phyloP scores from a whole-genome alignment of 192 early-diverging fungal species.

The Glomus cerebriforme region DNA sequence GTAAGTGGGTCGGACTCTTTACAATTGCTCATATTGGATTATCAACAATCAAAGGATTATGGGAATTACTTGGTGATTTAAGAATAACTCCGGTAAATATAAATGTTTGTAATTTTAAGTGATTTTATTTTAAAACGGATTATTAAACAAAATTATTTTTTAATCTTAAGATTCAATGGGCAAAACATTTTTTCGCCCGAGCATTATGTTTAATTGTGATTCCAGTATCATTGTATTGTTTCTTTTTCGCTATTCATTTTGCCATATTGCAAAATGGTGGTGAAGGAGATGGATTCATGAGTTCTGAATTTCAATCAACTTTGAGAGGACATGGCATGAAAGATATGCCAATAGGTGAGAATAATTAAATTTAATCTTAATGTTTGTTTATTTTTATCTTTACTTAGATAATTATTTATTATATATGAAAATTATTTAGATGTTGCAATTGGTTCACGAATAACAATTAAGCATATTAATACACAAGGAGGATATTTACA shows the following conservation, averaged over 20 bases:
- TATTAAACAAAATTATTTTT: slow-evolving; percentile 1
- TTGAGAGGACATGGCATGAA: slow-evolving; percentile 66
- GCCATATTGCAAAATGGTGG: slow-evolving; percentile 71
- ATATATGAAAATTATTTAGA: slow-evolving; percentile 50
- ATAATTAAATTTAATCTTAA: slow-evolving; percentile 42
- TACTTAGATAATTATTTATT: background rate
- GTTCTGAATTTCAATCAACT: slow-evolving; percentile 82
- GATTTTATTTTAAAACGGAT: background rate
- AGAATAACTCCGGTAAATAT: slow-evolving; percentile 51
- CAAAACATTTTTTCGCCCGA: slow-evolving; percentile 82
- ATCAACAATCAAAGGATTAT: slow-evolving; percentile 82
- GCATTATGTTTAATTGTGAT: slow-evolving; percentile 80
- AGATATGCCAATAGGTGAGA: slow-evolving; percentile 54
- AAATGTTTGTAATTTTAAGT: background rate
- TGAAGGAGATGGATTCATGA: slow-evolving; percentile 93
- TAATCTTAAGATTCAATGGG: slow-evolving; percentile 30
- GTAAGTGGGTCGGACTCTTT: slow-evolving; percentile 96
- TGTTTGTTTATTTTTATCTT: slow-evolving; percentile 39
- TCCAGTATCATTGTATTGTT: slow-evolving; percentile 77
- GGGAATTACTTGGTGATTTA: slow-evolving; percentile 78
- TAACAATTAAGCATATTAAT: slow-evolving; percentile 67
- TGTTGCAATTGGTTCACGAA: slow-evolving; percentile 61
- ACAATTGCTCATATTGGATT: slow-evolving; percentile 83
- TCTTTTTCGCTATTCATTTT: slow-evolving; percentile 92
- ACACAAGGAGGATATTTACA: slow-evolving; percentile 80